Conservation (phyloP, 2,329 filamentous ascomycete genomes). For the Aurifilum marmelostoma region DNA sequence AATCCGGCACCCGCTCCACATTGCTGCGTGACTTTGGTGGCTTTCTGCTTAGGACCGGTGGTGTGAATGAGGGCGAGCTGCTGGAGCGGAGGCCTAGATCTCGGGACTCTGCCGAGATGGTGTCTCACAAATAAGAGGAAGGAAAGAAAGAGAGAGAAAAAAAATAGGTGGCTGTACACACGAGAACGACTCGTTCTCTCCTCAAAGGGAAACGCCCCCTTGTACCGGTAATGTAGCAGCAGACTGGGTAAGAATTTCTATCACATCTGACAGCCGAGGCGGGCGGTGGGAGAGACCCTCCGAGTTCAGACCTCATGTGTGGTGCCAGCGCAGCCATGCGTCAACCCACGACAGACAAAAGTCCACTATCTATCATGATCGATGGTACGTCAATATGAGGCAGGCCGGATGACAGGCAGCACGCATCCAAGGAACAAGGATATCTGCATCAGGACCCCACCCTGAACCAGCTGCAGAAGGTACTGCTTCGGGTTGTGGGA, state of each 20-base stretch:
- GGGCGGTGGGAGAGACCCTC: neutral
- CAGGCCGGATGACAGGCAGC: neutral
- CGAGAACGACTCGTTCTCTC: neutral
- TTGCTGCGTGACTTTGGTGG: neutral
- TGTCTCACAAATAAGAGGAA: no score
- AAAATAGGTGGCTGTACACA: neutral
- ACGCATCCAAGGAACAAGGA: neutral
- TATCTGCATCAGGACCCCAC: neutral
- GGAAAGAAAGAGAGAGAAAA: no score
- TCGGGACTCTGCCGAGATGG: neutral
- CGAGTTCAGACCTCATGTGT: neutral
- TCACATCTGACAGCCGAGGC: neutral
- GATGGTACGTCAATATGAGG: neutral
- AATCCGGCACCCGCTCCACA: neutral
- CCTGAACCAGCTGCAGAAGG: neutral
- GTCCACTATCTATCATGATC: neutral
- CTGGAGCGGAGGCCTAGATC: no score
- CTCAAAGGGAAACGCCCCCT: no score
- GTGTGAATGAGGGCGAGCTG: neutral
- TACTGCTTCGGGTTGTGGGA: neutral
- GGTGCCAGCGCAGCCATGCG: conserved; percentile 5
- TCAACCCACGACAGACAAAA: neutral
- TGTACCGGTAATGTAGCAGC: neutral
- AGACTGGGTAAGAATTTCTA: neutral
- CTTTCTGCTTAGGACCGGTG: neutral